Evolutionary conservation across 805 yeast genomes (phyloP), one percentile per base, ranked within the genome.

Genomic region (Torulaspora quercuum): DNA sequence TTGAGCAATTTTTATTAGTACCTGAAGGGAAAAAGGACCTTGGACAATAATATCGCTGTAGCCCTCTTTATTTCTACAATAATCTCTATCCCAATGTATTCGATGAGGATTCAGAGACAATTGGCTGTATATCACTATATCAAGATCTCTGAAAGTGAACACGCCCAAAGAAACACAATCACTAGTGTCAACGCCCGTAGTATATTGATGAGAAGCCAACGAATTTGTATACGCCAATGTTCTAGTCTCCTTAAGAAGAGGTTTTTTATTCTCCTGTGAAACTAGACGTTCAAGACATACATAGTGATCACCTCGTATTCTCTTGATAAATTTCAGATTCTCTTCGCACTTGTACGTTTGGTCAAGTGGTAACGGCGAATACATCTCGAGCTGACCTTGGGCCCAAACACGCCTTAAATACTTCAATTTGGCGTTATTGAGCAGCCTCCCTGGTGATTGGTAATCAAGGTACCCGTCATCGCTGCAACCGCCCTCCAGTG

Each of bases 41-140:
- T 85, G 95, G 0, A 82, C 79, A 1, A 90, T 62, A 0, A 80
- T 57, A 22, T 68, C 65, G 0, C 80, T 78, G 33, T 86, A 74
- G 1, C 73, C 68, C 52, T 90, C 97, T 2, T 49, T 51, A 0
- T 53, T 38, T 3, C 36, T 48, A 6, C 86, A 70, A 55, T 84
- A 85, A 1, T 46, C 45, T 5, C 59, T 55, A 52, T 85, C 84
- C 57, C 78, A 80, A 61, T 90, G 98, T 25, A 90, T 85, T 40
- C 73, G 71, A 60, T 90, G 98, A 3, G 94, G 70, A 56, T 90
- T 90, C 63, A 79, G 80, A 1, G 92, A 80, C 35, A 92, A 57
- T 8, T 85, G 81, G 29, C 90, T 79, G 61, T 78, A 84, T 44
- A 86, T 64, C 46, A 65, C 25, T 75, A 67, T 6, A 67, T 52